phyloP scores from a whole-genome alignment of 306 rosid species.

The Arachis hypogaea region DNA sequence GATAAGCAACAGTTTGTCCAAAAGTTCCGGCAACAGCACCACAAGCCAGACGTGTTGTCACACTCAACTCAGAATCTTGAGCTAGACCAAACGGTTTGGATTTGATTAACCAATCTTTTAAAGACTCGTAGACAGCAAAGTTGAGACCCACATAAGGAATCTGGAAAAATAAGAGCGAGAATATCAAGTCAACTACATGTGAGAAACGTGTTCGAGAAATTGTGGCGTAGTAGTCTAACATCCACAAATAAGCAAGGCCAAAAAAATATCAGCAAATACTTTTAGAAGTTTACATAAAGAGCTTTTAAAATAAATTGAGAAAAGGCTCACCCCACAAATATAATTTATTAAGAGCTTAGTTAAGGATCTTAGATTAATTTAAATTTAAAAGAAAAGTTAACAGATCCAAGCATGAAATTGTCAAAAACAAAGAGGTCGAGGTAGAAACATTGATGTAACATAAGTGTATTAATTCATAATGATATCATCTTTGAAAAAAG shows the following conservation, averaged over 20 bases:
- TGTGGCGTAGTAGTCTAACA: slow-evolving; percentile 2
- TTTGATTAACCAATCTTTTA: slow-evolving; percentile 85
- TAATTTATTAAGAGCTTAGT: slow-evolving; percentile 15
- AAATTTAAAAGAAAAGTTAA: not conserved
- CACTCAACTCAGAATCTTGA: slow-evolving; percentile 79
- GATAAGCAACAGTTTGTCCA: slow-evolving; percentile 99
- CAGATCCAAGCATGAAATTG: not conserved
- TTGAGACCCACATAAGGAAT: slow-evolving; percentile 97
- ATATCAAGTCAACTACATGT: slow-evolving; percentile 29
- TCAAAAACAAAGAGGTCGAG: not conserved
- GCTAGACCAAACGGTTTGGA: slow-evolving; percentile 71
- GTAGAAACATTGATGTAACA: slow-evolving; percentile 15
- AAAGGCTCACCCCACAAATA: slow-evolving; percentile 6
- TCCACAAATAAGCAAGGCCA: not conserved
- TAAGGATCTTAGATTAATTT: not conserved
- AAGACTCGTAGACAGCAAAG: slow-evolving; percentile 95
- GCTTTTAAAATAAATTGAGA: not conserved
- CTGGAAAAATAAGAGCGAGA: slow-evolving; percentile 44
- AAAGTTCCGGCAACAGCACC: slow-evolving; percentile 98
- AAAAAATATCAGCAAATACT: slow-evolving; percentile 1
- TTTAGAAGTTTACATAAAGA: not conserved
- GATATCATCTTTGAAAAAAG: too few relatives aligned
- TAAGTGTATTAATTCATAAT: slow-evolving; percentile 17
- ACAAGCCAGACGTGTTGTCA: slow-evolving; percentile 88
- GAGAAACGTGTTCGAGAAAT: slow-evolving; percentile 12